A percentile compares a stretch with the other conserved stretches of the same genome.
Evolutionary conservation across 768 basidiomycete genomes (phyloP).

Genomic region (Leccinum rimulosum): DNA sequence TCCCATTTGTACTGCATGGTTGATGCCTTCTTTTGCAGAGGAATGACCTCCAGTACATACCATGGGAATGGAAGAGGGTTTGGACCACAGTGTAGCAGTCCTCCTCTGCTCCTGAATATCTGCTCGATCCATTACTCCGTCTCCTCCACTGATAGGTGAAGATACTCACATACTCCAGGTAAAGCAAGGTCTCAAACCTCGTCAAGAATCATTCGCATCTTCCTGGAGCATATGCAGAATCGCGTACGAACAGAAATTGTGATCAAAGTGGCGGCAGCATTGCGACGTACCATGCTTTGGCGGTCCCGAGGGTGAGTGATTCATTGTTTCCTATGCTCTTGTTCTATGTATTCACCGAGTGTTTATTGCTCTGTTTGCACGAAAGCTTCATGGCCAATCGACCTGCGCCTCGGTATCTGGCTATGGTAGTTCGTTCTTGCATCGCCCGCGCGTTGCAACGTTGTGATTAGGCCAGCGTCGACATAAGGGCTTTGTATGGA

Average conservation of each 20-base stretch:
- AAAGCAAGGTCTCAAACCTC: not conserved
- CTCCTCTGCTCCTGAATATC: constrained; percentile 1
- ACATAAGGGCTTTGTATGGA: not conserved
- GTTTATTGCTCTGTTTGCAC: not conserved
- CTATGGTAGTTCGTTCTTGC: not conserved
- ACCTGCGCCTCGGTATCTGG: not conserved
- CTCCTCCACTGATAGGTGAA: not conserved
- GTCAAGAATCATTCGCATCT: not conserved
- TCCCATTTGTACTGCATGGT: constrained; percentile 20
- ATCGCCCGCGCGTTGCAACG: not conserved
- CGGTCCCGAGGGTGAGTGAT: not conserved
- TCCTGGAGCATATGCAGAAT: not conserved
- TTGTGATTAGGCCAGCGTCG: not conserved
- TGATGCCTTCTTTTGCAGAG: constrained; percentile 30
- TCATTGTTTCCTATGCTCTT: not conserved
- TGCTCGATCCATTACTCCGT: not conserved
- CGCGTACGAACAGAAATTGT: not conserved
- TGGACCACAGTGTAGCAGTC: constrained; percentile 25
- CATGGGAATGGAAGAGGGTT: constrained; percentile 49
- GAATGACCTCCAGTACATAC: constrained; percentile 36
- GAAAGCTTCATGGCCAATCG: not conserved
- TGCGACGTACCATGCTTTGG: not conserved
- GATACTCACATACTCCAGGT: constrained; percentile 4
- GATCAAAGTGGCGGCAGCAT: not conserved
- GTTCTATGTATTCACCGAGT: not conserved